Base-by-base conservation (phyloP, 31 red algal genomes). In the Asparagopsis taxiformis region DNA sequence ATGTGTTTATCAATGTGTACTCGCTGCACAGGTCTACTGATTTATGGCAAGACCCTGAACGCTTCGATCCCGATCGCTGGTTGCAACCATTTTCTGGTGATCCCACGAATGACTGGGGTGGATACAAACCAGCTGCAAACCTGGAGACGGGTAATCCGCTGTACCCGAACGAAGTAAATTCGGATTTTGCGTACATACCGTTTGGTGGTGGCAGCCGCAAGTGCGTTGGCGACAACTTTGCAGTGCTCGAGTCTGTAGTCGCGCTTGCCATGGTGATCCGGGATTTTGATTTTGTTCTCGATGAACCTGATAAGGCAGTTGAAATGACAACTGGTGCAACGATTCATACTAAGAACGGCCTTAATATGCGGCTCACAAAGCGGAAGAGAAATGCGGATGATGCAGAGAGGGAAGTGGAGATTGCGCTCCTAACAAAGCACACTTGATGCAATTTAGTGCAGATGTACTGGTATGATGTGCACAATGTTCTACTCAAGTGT, bases 221-320 rank as follows among this genome's bases (percentile, higher is more conserved):
- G 43, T 94, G 91, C 60, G 91, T 94, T 10, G 91, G 91, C 19
- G 91, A 94, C 59, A 67, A 77, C 51, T 94, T 94, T 78, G 91
- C 91, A 0, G 68, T 94, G 16, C 77, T 94, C 5, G 91, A 94
- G 41, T 69, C 74, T 36, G 79, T 69, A 24, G 76, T 83, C 30
- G 75, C 76, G 3, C 72, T 94, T 29, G 83, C 75, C 0, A 84
- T 80, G 77, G 37, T 85, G 25, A 36, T 94, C 34, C 83, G 84
- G 13, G 50, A 57, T n/a, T 94, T 94, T 70, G 84, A 94, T 34
- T 84, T 94, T 33, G 56, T 28, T 28, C 70, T 88, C 0, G 84
- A 25, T 11, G 52, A 80, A 23, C 62, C 73, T 22, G 32, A 33
- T 23, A 29, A 87, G 6, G 69, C 58, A 9, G 79, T 88, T 0